Evolutionary conservation across 1,139 yeast species (phyloP).

Genomic region (Hemisphaericaspora xylofermentans): DNA sequence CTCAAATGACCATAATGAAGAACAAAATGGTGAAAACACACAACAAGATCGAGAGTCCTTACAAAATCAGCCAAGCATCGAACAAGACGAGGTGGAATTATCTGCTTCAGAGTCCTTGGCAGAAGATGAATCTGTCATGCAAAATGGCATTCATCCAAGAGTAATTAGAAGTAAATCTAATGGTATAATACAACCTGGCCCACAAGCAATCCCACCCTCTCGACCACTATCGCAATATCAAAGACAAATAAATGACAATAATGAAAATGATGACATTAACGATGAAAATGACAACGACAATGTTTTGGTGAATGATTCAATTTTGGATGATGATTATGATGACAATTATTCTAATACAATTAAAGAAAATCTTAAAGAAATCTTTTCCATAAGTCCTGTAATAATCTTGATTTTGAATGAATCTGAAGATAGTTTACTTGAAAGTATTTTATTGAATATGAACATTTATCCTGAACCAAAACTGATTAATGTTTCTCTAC

Average conservation of each 20-base stretch:
- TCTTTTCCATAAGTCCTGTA: conserved; percentile 29
- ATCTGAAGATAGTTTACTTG: conserved; percentile 15
- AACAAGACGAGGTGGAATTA: neutral
- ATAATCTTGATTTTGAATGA: conserved; percentile 21
- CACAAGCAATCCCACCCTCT: neutral
- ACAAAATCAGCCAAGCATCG: neutral
- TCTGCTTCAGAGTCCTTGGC: no score
- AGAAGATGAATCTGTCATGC: neutral
- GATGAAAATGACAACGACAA: neutral
- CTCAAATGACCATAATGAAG: neutral
- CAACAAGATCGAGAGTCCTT: neutral
- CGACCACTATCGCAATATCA: conserved; percentile 1
- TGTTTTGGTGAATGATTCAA: neutral
- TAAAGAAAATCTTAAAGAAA: conserved; percentile 26
- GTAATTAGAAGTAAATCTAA: neutral
- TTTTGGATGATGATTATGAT: conserved; percentile 2
- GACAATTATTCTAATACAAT: neutral
- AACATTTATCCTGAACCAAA: conserved; percentile 35
- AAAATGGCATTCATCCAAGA: neutral
- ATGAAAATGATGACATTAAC: neutral
- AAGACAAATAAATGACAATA: neutral
- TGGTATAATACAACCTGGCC: neutral
- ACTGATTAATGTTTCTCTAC: conserved; percentile 29
- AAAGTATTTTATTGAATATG: conserved; percentile 22
- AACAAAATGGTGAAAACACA: neutral